These are phyloP conservation scores for Tricholoma furcatifolium DNA, from an alignment of 768 basidiomycete species.

Conservation along the genomic window DNA sequence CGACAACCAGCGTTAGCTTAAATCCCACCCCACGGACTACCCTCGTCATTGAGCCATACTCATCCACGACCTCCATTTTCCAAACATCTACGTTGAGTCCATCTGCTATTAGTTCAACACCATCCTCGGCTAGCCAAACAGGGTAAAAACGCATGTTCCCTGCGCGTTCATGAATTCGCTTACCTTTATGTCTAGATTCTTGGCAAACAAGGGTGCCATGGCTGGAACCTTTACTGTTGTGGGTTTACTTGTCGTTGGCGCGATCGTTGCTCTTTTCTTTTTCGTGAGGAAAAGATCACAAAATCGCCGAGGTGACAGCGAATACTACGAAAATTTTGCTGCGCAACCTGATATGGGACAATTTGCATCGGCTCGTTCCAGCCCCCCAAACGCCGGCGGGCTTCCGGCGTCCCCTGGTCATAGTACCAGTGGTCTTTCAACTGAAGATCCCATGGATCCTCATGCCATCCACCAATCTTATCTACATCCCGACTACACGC, in stretches of 20 bases:
- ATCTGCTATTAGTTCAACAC: conserved; percentile 4
- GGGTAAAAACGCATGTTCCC: conserved; percentile 9
- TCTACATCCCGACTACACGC: not conserved
- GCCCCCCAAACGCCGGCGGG: conserved; percentile 4
- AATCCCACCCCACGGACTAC: conserved; percentile 9
- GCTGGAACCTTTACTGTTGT: conserved; percentile 33
- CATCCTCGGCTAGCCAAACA: conserved; percentile 10
- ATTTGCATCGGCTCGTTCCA: conserved; percentile 9
- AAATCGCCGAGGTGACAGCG: conserved; percentile 22
- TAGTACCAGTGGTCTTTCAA: conserved; percentile 22
- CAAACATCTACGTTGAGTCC: conserved; percentile 1
- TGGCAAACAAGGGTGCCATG: conserved; percentile 35
- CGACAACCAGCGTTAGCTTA: not conserved
- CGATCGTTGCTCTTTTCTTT: conserved; percentile 23
- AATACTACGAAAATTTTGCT: conserved; percentile 25
- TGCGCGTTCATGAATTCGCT: not conserved
- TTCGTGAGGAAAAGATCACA: conserved; percentile 24
- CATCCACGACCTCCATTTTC: not conserved
- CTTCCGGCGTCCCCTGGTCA: conserved; percentile 22
- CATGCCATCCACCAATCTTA: conserved; percentile 9
- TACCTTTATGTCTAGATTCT: conserved; percentile 28
- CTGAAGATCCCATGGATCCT: conserved; percentile 27
- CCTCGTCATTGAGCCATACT: not conserved
- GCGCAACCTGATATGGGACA: conserved; percentile 8
- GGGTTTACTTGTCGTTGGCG: conserved; percentile 25